phyloP scores from a whole-genome alignment of 805 yeast genomes.

The Candida awuae region DNA sequence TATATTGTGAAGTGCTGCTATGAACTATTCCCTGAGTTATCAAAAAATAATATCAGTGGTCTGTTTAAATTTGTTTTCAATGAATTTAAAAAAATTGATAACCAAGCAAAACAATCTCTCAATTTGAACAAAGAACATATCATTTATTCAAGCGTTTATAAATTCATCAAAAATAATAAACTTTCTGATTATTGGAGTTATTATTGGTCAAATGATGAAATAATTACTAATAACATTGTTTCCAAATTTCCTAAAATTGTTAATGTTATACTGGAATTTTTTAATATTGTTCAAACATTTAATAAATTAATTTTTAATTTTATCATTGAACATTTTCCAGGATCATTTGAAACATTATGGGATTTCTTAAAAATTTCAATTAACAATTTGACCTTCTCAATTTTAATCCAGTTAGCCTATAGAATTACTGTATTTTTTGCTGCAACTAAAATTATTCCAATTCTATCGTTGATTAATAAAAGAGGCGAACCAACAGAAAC shows the following conservation, averaged over 20 bases:
- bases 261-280: slow-evolving; percentile 10
- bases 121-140: slow-evolving; percentile 14
- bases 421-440: slow-evolving; percentile 79
- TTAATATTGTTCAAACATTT: slow-evolving; percentile 18
- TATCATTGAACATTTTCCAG: slow-evolving; percentile 45
- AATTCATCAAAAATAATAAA: background rate
- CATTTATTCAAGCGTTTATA: background rate
- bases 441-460: slow-evolving; percentile 89
- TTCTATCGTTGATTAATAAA: slow-evolving; percentile 25
- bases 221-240: background rate
- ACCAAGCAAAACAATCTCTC: slow-evolving; percentile 22
- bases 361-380: slow-evolving; percentile 44
- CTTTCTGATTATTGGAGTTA: background rate
- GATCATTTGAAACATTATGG: slow-evolving; percentile 46
- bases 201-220: slow-evolving; percentile 2
- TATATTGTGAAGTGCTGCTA: slow-evolving; percentile 90
- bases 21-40: slow-evolving; percentile 84
- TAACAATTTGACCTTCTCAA: slow-evolving; percentile 68
- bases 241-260: slow-evolving; percentile 2
- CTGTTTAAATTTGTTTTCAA: slow-evolving; percentile 30
- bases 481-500: slow-evolving; percentile 1
- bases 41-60: slow-evolving; percentile 35
- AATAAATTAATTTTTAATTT: slow-evolving; percentile 28
- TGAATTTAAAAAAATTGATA: slow-evolving; percentile 30
- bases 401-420: slow-evolving; percentile 73